Conservation (phyloP, 257 asterid species). For the Salvia hispanica region DNA sequence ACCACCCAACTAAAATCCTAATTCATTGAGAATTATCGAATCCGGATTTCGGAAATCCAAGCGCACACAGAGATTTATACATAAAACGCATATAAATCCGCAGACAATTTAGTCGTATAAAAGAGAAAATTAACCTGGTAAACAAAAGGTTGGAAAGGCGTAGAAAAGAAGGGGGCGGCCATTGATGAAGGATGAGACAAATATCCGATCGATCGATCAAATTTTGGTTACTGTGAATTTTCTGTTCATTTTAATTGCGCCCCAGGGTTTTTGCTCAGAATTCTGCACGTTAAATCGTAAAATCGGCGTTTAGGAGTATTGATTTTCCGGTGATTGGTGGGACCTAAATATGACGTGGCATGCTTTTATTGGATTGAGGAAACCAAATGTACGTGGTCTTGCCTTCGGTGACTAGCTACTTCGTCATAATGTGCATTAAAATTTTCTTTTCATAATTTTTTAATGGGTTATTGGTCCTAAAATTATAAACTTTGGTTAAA, state of each 20-base stretch:
- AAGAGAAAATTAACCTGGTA: conserved; percentile 68
- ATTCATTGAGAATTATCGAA: conserved; percentile 15
- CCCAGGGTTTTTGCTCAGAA: conserved; percentile 32
- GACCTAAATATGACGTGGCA: conserved; percentile 31
- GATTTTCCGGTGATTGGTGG: neutral
- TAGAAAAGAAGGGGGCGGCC: conserved; percentile 98
- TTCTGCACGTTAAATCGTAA: neutral
- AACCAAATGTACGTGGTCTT: conserved; percentile 36
- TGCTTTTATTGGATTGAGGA: conserved; percentile 24
- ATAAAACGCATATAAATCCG: neutral
- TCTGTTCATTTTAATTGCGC: conserved; percentile 5
- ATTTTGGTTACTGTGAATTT: neutral
- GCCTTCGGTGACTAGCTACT: neutral
- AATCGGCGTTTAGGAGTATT: too few species aligned
- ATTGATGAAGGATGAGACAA: conserved; percentile 45
- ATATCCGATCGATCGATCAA: conserved; percentile 39
- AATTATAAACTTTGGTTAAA: too few species aligned
- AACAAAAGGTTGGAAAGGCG: conserved; percentile 96
- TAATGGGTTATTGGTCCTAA: too few species aligned
- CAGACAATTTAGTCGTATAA: neutral
- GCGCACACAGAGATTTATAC: neutral
- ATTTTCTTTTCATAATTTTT: too few species aligned
- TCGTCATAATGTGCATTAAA: too few species aligned
- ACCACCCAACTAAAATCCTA: conserved; percentile 32
- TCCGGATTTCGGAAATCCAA: conserved; percentile 10